Percentiles rank a stretch among this genome's conserved stretches.
Conservation (phyloP, 2,329 filamentous ascomycete species). For the Apiospora kogelbergensis region DNA sequence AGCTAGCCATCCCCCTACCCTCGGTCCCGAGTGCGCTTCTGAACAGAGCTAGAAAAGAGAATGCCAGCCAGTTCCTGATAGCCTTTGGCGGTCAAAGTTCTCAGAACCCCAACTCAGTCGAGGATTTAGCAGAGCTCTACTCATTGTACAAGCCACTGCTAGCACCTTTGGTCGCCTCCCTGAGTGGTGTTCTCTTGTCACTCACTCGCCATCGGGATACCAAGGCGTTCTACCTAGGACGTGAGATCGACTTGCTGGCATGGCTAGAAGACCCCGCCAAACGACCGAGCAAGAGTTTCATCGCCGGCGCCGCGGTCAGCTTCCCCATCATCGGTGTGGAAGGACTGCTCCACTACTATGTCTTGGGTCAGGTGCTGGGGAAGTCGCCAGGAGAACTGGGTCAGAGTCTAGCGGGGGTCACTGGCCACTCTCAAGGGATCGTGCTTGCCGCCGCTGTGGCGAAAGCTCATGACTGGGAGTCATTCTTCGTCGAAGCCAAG, state of each 20-base stretch:
- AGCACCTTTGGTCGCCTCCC: neutral
- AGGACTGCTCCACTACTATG: neutral
- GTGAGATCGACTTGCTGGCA: neutral
- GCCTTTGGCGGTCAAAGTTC: neutral
- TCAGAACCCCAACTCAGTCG: neutral
- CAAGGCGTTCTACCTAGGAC: neutral
- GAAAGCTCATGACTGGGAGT: constrained; percentile 32
- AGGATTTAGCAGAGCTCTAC: neutral
- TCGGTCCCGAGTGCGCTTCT: neutral
- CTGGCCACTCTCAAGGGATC: constrained; percentile 39
- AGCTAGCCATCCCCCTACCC: neutral
- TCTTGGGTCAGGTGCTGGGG: neutral
- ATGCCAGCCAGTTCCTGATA: neutral
- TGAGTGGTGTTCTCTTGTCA: neutral
- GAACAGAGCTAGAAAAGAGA: neutral
- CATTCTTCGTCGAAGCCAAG: constrained; percentile 28
- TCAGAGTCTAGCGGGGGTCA: neutral
- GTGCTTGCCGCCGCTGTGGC: constrained; percentile 35
- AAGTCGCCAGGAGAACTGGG: neutral
- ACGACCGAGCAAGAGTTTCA: neutral
- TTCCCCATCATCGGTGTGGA: neutral
- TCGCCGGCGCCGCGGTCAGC: neutral
- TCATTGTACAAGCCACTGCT: neutral
- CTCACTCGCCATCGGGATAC: neutral
- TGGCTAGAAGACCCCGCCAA: neutral